These are phyloP conservation scores for Protomyces inouyei DNA, from an alignment of 1,139 yeast species.

Conservation along the genomic window DNA sequence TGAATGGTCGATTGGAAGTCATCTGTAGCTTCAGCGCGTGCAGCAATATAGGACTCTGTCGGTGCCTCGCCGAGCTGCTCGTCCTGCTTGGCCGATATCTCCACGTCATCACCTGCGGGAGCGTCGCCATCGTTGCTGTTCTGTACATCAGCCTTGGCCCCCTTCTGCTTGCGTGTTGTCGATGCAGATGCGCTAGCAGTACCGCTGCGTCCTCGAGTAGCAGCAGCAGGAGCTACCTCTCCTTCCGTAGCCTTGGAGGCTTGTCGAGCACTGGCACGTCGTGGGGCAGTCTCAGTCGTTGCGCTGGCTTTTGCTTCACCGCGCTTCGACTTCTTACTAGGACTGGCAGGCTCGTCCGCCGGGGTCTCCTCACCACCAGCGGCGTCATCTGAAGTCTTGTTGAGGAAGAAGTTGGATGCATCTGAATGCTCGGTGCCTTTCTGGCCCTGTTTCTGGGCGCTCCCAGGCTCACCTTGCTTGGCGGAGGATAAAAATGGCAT, in stretches of 20 bases:
- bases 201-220: background rate
- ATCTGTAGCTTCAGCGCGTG: background rate
- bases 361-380: background rate
- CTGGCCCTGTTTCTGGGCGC: background rate
- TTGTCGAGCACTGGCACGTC: background rate
- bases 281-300: background rate
- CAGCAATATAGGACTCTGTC: background rate
- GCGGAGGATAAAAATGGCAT: background rate
- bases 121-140: background rate
- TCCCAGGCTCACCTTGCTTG: background rate
- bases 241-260: background rate
- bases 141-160: background rate
- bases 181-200: background rate
- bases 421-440: background rate
- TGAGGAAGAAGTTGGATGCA: conserved; percentile 1
- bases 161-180: background rate
- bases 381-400: background rate
- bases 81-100: background rate
- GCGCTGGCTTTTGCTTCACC: background rate
- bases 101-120: background rate
- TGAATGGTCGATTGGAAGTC: background rate
- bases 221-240: background rate
- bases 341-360: background rate
- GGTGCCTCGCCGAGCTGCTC: background rate
- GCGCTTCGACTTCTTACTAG: background rate